Conservation (phyloP, 164 flowering plant species). For the Taxillus chinensis region DNA sequence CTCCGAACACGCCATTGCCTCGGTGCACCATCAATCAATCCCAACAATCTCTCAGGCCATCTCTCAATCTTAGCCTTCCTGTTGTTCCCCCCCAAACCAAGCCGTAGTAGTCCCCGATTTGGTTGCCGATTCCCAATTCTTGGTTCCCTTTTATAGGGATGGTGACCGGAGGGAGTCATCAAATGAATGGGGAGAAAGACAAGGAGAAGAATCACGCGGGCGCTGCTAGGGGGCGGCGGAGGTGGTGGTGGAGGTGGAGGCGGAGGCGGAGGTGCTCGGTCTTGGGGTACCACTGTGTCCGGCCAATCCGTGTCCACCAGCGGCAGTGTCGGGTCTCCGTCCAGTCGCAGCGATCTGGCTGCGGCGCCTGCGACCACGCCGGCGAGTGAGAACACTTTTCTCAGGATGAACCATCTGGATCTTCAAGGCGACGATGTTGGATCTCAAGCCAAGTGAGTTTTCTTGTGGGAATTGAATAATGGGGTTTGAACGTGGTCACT, state of each 20-base stretch:
- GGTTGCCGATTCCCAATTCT: background rate
- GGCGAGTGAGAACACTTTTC: slow-evolving; percentile 46
- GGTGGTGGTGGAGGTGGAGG: no score
- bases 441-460: slow-evolving; percentile 53
- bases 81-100: no score
- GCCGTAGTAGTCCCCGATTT: no score
- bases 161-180: slow-evolving; percentile 22
- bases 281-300: slow-evolving; percentile 58
- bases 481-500: no score
- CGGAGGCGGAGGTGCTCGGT: slow-evolving; percentile 27
- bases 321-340: slow-evolving; percentile 85
- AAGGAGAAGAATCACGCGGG: slow-evolving; percentile 32
- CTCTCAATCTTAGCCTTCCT: background rate
- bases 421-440: slow-evolving; percentile 70
- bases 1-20: no score
- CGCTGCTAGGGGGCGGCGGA: slow-evolving; percentile 26
- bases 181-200: slow-evolving; percentile 38
- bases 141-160: slow-evolving; percentile 8
- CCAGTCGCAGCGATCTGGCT: slow-evolving; percentile 60
- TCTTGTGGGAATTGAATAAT: background rate
- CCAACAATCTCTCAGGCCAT: background rate
- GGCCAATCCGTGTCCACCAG: slow-evolving; percentile 91
- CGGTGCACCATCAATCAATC: background rate
- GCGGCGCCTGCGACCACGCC: slow-evolving; percentile 47
- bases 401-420: slow-evolving; percentile 56